Conservation (phyloP, 225 moss, liverwort and hornwort species). For the Sphagnum tenellum region DNA sequence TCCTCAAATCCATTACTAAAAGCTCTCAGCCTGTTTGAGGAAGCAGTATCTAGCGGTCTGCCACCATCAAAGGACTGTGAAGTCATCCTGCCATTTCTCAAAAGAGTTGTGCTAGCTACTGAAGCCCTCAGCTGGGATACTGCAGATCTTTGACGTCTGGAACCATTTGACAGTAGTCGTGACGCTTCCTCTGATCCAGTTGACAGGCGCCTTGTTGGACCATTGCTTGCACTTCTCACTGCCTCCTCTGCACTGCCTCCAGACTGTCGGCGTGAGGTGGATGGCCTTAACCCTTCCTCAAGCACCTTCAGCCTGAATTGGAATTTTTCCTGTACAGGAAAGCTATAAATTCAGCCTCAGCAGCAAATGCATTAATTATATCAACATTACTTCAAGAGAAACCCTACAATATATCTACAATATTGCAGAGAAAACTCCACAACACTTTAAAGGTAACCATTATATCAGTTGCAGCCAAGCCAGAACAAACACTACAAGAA, state of each 20-base stretch:
- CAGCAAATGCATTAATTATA: neutral
- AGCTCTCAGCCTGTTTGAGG: slow-evolving; percentile 32
- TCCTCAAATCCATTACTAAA: slow-evolving; percentile 86
- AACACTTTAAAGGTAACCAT: neutral
- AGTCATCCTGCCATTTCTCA: slow-evolving; percentile 81
- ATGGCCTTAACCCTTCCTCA: slow-evolving; percentile 78
- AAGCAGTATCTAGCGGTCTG: slow-evolving; percentile 60
- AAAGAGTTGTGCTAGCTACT: slow-evolving; percentile 61
- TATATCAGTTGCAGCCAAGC: too few species aligned
- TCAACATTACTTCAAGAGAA: neutral
- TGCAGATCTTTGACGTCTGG: slow-evolving; percentile 79
- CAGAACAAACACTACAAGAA: too few species aligned
- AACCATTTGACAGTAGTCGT: slow-evolving; percentile 83
- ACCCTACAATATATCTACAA: neutral
- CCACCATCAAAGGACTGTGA: slow-evolving; percentile 98
- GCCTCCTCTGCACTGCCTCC: slow-evolving; percentile 36
- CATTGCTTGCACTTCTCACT: slow-evolving; percentile 59
- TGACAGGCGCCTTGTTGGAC: slow-evolving; percentile 54
- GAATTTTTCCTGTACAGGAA: slow-evolving; percentile 65
- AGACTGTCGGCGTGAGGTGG: slow-evolving; percentile 38
- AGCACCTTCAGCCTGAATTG: slow-evolving; percentile 89
- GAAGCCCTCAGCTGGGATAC: slow-evolving; percentile 81
- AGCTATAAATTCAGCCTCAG: slow-evolving; percentile 16
- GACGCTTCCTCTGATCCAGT: slow-evolving; percentile 92
- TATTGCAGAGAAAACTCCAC: neutral